These are phyloP conservation scores for Lophiotrema nucula DNA, from an alignment of 495 filamentous ascomycete genomes.

Conservation along the genomic window DNA sequence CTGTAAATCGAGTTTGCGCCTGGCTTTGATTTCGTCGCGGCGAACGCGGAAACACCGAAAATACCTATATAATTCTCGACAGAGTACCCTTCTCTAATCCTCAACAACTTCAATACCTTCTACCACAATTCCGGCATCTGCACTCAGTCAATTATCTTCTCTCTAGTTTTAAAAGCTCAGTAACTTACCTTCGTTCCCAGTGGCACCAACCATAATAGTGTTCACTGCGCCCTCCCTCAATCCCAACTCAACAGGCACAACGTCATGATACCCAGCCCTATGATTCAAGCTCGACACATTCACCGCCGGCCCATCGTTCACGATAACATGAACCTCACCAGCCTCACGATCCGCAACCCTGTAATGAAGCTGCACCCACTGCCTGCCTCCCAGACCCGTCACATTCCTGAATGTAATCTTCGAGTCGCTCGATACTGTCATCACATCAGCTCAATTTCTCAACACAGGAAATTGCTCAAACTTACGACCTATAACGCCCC, in stretches of 20 bases:
- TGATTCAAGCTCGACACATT: slow-evolving; percentile 46
- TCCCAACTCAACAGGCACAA: slow-evolving; percentile 41
- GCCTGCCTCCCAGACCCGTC: slow-evolving; percentile 41
- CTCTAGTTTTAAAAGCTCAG: too few species aligned
- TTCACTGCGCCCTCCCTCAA: slow-evolving; percentile 42
- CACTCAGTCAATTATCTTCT: too few species aligned
- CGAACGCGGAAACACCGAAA: too few species aligned
- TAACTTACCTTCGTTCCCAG: slow-evolving; percentile 36
- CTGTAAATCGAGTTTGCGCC: too few species aligned
- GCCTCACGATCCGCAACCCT: slow-evolving; percentile 32
- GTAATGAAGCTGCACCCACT: slow-evolving; percentile 49
- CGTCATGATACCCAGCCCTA: slow-evolving; percentile 44
- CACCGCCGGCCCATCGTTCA: slow-evolving; percentile 42
- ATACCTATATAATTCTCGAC: neutral
- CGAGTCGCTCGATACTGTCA: slow-evolving; percentile 9
- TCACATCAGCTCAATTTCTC: too few species aligned
- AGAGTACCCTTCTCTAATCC: neutral
- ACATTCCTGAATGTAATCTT: slow-evolving; percentile 45
- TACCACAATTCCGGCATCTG: neutral
- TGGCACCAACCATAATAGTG: slow-evolving; percentile 43
- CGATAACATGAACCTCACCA: slow-evolving; percentile 44
- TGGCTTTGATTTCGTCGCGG: too few species aligned
- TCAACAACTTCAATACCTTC: slow-evolving; percentile 7
- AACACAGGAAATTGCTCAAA: too few species aligned
- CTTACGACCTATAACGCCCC: neutral